Base-by-base conservation (phyloP, 225 moss, liverwort and hornwort genomes). In the Marchantia polymorpha region DNA sequence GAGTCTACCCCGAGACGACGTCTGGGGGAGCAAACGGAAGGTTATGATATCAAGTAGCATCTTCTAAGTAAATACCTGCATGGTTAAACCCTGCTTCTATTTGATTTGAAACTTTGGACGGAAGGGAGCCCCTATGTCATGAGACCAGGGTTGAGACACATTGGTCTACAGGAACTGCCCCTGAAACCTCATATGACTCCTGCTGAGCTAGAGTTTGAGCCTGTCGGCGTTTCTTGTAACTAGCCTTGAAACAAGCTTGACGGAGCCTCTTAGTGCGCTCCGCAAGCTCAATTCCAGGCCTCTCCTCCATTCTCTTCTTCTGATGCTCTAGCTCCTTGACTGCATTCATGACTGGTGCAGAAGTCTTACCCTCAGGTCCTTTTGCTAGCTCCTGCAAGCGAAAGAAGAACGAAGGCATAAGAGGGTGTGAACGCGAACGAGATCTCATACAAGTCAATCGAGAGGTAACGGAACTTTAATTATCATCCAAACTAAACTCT, bases 211-310 rank as follows among this genome's bases (percentile, higher is more conserved):
- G 90, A 52, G 92, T 89, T 67, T 94, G 92, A 49, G 94, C 96
- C 88, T 96, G 96, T 80, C 96, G 92, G 82, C 96, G 94, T 85
- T 94, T 96, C 83, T 96, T 96, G 81, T 96, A 96, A 83, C 94
- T 96, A 78, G 96, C 96, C 86, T 96, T 96, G 74, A 96, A 96
- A 86, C 96, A 96, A 74, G 96, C 96, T 87, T 96, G 96, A 25
- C 96, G 90, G 76, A 96, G 86, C 76, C 96, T 86, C 83, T 96
- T 96, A 20, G 96, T 96, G 70, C 92, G 92, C 87, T 96, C 96
- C 58, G 94, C 96, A 77, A 96, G 88, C 83, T 96, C 96, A 72
- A 91, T 96, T 56, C 96, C 96, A 13, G 96, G 96, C 82, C 94
- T 92, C 88, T 96, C 96, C 81, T 96, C 96, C 96, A 96, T 96